Percentiles rank a stretch among this genome's conserved stretches.
Evolutionary conservation across 1,284 basidiomycete genomes (phyloP).

Genomic region (Cryptococcus neoformans): DNA sequence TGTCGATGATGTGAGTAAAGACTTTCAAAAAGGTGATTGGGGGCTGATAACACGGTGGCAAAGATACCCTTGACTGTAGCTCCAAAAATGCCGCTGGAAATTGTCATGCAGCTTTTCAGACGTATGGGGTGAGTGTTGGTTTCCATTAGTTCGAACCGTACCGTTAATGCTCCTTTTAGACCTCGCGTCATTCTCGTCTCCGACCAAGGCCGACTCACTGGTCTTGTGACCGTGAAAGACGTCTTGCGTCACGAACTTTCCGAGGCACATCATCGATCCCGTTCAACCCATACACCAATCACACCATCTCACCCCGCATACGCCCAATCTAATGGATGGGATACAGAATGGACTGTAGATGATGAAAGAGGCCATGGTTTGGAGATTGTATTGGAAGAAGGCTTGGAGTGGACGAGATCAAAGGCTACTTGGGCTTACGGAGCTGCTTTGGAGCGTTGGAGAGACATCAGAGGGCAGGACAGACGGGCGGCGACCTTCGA

Average conservation of each 20-base stretch:
- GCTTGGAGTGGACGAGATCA: constrained; percentile 16
- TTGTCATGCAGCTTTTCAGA: constrained; percentile 94
- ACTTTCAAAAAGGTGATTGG: not conserved
- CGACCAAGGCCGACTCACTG: constrained; percentile 73
- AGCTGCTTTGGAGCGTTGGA: constrained; percentile 5
- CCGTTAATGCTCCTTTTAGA: constrained; percentile 49
- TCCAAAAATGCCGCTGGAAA: constrained; percentile 89
- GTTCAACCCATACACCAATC: constrained; percentile 4
- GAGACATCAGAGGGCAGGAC: constrained; percentile 5
- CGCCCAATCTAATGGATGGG: constrained; percentile 7
- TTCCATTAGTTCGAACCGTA: not conserved
- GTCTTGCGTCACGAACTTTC: constrained; percentile 76
- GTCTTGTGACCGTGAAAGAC: constrained; percentile 94
- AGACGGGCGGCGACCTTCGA: constrained; percentile 13
- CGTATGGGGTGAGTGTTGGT: constrained; percentile 75
- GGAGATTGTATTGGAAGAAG: constrained; percentile 20
- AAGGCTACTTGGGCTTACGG: constrained; percentile 14
- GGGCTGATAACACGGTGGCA: not conserved
- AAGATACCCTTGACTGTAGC: constrained; percentile 90
- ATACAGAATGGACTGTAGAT: constrained; percentile 6
- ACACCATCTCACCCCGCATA: constrained; percentile 3
- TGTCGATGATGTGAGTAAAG: constrained; percentile 73
- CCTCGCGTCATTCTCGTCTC: constrained; percentile 93
- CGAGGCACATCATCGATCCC: constrained; percentile 17
- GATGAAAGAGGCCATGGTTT: constrained; percentile 10